Evolutionary conservation across 306 rosid species (phyloP), one percentile per base, ranked within the genome.

Genomic region (Malus sieversii): DNA sequence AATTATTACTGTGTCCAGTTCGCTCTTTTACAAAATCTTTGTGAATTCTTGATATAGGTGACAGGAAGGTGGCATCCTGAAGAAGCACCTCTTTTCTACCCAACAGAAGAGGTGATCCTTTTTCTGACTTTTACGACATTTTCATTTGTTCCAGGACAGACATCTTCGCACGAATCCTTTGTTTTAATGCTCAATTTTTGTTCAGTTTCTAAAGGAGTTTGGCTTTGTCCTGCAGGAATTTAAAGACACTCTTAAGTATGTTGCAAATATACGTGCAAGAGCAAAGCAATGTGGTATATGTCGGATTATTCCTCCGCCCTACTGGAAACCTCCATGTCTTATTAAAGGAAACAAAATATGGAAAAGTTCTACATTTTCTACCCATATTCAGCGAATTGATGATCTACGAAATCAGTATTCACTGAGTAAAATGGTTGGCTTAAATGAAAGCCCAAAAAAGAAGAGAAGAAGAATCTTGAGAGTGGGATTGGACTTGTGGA

Each of bases 201-300:
- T 63, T 44, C 29, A 32, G 3, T 77, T 76, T 83, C 65, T 82
- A 71, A 62, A 46, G 59, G 74, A 30, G 19, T 62, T 74, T 81
- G 67, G 61, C 14, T 18, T 66, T 68, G 67, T 66, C n/a, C 73
- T 78, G 83, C 85, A 95, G 99, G 99, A 92, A 85, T 92, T 90
- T 86, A 75, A 68, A 74, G 93, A 95, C 80, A 82, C 84, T 1
- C 82, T 84, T 69, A 73, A 87, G 68, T 95, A 90, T 82, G 83
- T 95, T 68, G 89, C 87, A 78, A 92, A 82, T 48, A 86, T 95
- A 79, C 82, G 81, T 74, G 80, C 91, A 76, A 76, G 63, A 48
- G 97, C 87, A 29, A 92, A 83, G 82, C 79, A 86, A 44, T 85
- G 82, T 78, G 99, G 99, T 74, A 90, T 92, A 23, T 95, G 97